phyloP scores from a whole-genome alignment of 345 rosid species.

The Turnera subulata region DNA sequence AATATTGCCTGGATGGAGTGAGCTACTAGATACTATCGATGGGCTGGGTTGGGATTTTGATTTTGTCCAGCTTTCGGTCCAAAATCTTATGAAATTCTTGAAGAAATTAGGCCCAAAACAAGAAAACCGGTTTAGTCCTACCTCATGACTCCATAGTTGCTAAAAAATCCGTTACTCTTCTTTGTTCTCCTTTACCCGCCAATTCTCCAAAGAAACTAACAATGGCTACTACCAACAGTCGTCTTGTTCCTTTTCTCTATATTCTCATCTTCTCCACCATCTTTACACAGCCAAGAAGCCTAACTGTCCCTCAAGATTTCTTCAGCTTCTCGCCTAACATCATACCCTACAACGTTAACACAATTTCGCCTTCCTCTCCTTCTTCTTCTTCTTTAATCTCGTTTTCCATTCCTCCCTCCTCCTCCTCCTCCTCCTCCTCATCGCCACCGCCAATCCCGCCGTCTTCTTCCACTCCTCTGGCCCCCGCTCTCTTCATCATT shows the following conservation, averaged over 20 bases:
- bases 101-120: too few relatives aligned
- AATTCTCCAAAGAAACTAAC: not conserved
- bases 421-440: slow-evolving; percentile 14
- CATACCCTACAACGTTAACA: slow-evolving; percentile 7
- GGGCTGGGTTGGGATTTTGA: too few relatives aligned
- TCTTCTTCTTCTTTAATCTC: slow-evolving; percentile 1
- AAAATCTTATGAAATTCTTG: too few relatives aligned
- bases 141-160: too few relatives aligned
- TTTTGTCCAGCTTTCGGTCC: too few relatives aligned
- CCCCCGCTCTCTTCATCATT: slow-evolving; percentile 67
- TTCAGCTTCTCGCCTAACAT: slow-evolving; percentile 12
- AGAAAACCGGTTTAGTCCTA: too few relatives aligned
- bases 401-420: slow-evolving; percentile 8
- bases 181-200: slow-evolving; percentile 24
- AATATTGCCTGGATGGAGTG: too few relatives aligned
- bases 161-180: too few relatives aligned
- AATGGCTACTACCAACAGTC: slow-evolving; percentile 30
- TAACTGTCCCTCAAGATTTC: slow-evolving; percentile 20
- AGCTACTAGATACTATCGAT: too few relatives aligned
- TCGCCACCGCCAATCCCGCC: not conserved
- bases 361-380: slow-evolving; percentile 12
- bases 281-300: slow-evolving; percentile 20
- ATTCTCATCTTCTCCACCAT: slow-evolving; percentile 28
- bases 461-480: slow-evolving; percentile 24
- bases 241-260: slow-evolving; percentile 33